Conservation (phyloP, 2,329 filamentous ascomycete genomes). For the Corynespora cassiicola region DNA sequence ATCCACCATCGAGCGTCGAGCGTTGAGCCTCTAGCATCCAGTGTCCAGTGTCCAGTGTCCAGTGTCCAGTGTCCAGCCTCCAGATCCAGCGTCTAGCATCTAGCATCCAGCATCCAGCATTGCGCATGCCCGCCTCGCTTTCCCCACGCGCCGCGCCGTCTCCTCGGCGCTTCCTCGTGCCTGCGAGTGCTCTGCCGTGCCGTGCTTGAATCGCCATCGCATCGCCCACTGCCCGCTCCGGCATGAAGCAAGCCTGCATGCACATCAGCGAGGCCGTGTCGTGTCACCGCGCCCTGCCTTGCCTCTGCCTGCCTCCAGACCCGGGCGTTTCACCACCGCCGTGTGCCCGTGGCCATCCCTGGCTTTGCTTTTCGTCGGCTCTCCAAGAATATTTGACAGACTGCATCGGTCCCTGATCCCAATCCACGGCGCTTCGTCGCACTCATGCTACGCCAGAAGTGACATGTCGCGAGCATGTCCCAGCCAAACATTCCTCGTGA, state of each 20-base stretch:
- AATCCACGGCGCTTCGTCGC: constrained; percentile 2
- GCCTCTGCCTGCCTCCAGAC: constrained; percentile 26
- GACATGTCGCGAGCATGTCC: constrained; percentile 6
- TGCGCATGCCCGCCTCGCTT: constrained; percentile 25
- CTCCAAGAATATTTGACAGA: constrained; percentile 18
- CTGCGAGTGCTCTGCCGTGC: constrained; percentile 23
- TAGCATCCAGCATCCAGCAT: constrained; percentile 1
- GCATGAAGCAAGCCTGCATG: constrained; percentile 28
- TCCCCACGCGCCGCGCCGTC: constrained; percentile 24
- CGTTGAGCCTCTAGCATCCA: too few species aligned
- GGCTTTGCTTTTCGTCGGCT: constrained; percentile 21
- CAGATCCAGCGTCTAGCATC: constrained; percentile 14
- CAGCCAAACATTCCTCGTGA: constrained; percentile 21
- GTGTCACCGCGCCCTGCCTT: constrained; percentile 33
- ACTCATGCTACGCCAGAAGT: constrained; percentile 3
- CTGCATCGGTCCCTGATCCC: constrained; percentile 20
- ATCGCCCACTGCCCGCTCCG: constrained; percentile 20
- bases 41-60: too few species aligned
- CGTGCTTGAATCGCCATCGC: constrained; percentile 17
- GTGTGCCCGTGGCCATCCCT: constrained; percentile 28
- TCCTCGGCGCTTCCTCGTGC: constrained; percentile 36
- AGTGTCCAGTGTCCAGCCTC: too few species aligned
- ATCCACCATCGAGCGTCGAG: too few species aligned
- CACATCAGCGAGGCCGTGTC: constrained; percentile 28
- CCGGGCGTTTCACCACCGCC: constrained; percentile 24